phyloP scores from a whole-genome alignment of 352 stramenopile species.

The Pythium aristosporum region DNA sequence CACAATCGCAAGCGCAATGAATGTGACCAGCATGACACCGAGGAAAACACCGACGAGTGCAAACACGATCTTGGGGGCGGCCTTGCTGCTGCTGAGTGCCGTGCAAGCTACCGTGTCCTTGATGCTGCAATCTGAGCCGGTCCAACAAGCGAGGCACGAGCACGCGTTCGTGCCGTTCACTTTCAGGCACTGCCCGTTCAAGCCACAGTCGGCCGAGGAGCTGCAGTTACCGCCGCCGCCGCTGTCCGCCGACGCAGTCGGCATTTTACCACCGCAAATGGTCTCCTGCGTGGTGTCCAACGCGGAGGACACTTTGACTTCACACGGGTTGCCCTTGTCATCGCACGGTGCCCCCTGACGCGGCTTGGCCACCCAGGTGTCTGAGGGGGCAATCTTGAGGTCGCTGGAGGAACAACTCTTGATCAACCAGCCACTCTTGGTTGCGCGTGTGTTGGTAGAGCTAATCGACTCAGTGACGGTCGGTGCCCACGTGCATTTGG shows the following conservation, averaged over 20 bases:
- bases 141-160: conserved; percentile 76
- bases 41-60: conserved; percentile 63
- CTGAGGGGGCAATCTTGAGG: conserved; percentile 56
- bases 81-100: conserved; percentile 53
- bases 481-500: conserved; percentile 67
- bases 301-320: conserved; percentile 49
- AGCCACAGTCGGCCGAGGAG: conserved; percentile 60
- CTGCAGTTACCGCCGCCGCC: conserved; percentile 64
- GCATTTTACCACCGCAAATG: conserved; percentile 60
- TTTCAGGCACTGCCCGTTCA: conserved; percentile 71
- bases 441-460: conserved; percentile 57
- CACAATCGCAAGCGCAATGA: conserved; percentile 62
- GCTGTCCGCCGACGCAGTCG: conserved; percentile 42
- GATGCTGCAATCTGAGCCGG: conserved; percentile 69
- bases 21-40: conserved; percentile 69
- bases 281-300: conserved; percentile 72
- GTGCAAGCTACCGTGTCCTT: conserved; percentile 72
- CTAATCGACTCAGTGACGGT: conserved; percentile 55
- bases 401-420: conserved; percentile 47
- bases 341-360: conserved; percentile 77
- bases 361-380: conserved; percentile 72
- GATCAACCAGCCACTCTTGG: conserved; percentile 61
- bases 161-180: conserved; percentile 65
- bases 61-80: conserved; percentile 74
- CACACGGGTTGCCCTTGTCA: conserved; percentile 56